phyloP scores from a whole-genome alignment of 345 rosid species.

The Populus nigra region DNA sequence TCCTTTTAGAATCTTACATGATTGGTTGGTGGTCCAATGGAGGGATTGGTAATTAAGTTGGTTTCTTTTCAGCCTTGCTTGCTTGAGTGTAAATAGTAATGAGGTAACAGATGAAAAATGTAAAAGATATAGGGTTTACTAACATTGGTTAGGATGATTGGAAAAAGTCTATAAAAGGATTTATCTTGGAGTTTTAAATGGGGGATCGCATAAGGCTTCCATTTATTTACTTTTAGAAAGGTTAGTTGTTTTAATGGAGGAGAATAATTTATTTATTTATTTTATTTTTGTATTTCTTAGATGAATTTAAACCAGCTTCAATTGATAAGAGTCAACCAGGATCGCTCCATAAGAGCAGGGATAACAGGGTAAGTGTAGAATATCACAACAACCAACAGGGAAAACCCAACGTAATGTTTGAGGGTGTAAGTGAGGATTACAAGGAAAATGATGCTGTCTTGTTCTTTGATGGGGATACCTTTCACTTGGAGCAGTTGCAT shows the following conservation, averaged over 20 bases:
- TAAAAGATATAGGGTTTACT: no score
- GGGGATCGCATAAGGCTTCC: no score
- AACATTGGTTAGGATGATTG: no score
- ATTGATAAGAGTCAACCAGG: conserved; percentile 27
- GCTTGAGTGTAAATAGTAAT: not conserved
- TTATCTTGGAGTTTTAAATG: no score
- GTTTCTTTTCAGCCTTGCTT: not conserved
- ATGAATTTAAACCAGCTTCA: conserved; percentile 30
- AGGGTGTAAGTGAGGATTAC: conserved; percentile 28
- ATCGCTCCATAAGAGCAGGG: conserved; percentile 16
- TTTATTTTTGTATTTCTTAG: not conserved
- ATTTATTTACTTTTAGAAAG: no score
- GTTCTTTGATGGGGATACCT: conserved; percentile 25
- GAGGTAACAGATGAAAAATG: no score
- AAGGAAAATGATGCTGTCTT: conserved; percentile 29
- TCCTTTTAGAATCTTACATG: no score
- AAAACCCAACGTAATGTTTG: conserved; percentile 18
- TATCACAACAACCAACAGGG: conserved; percentile 27
- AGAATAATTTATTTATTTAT: no score
- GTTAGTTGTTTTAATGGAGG: no score
- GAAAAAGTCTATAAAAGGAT: no score
- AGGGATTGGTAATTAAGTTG: not conserved
- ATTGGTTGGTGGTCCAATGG: no score
- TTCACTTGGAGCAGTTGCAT: conserved; percentile 25
- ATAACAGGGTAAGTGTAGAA: conserved; percentile 26